phyloP scores from a whole-genome alignment of 2,329 filamentous ascomycete species.

The Botrytis elliptica region DNA sequence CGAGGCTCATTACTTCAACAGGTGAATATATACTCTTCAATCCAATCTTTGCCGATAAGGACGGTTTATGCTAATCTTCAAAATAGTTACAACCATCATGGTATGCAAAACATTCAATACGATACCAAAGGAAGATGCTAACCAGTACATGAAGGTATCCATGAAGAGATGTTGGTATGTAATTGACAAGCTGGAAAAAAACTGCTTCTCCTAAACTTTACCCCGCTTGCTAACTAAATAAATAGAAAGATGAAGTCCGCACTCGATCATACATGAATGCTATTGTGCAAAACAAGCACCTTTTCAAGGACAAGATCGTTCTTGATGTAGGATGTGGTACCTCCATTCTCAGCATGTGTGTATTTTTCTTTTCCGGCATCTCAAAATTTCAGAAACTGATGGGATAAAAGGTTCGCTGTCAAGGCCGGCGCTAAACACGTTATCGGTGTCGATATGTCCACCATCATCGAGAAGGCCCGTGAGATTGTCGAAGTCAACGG shows the following conservation, averaged over 20 bases:
- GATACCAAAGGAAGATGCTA: conserved; percentile 36
- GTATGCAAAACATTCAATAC: conserved; percentile 51
- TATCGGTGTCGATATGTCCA: conserved; percentile 99
- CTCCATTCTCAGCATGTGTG: conserved; percentile 96
- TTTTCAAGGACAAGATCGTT: conserved; percentile 89
- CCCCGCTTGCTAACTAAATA: conserved; percentile 24
- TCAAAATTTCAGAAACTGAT: not conserved
- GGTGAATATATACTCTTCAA: conserved; percentile 51
- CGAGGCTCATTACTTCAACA: conserved; percentile 99
- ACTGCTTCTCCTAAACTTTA: conserved; percentile 4
- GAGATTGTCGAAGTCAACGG: conserved; percentile 94
- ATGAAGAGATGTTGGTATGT: conserved; percentile 96
- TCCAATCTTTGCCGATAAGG: not conserved
- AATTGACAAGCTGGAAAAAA: conserved; percentile 27
- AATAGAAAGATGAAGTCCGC: conserved; percentile 95
- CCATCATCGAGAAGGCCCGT: conserved; percentile 96
- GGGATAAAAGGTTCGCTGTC: conserved; percentile 76
- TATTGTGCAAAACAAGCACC: conserved; percentile 93
- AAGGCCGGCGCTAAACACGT: conserved; percentile 97
- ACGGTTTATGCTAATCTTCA: conserved; percentile 29
- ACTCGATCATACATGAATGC: conserved; percentile 96
- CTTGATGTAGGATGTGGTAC: conserved; percentile 98
- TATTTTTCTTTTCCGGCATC: conserved; percentile 28
- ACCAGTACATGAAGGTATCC: conserved; percentile 67
- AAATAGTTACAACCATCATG: conserved; percentile 93